These are phyloP conservation scores for Cicer yamashitae DNA, from an alignment of 306 rosid genomes.

Conservation along the genomic window DNA sequence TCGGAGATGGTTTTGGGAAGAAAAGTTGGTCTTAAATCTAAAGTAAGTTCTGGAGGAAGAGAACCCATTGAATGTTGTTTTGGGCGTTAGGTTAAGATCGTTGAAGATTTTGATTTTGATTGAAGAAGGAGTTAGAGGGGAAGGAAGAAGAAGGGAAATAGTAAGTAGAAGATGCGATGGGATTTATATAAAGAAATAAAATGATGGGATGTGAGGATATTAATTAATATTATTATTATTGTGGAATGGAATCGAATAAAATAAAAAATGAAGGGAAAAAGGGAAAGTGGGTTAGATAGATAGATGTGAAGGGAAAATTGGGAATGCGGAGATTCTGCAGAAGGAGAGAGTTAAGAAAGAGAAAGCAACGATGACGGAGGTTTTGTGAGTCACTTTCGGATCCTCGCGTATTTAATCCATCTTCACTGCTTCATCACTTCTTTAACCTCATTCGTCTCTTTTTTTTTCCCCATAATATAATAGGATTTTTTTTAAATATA, in stretches of 20 bases:
- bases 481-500: not conserved
- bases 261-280: not conserved
- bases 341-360: not conserved
- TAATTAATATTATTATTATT: not conserved
- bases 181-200: no score
- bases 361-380: conserved; percentile 50
- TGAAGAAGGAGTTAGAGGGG: not conserved
- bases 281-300: conserved; percentile 36
- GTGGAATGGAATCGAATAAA: not conserved
- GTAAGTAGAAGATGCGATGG: conserved; percentile 13
- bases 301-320: conserved; percentile 40
- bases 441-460: not conserved
- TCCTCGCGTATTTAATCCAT: conserved; percentile 73
- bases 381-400: conserved; percentile 58
- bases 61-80: conserved; percentile 64
- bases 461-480: no score
- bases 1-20: conserved; percentile 75
- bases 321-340: conserved; percentile 65
- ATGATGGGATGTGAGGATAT: not conserved
- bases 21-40: conserved; percentile 70
- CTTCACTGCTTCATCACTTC: conserved; percentile 4
- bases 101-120: not conserved
- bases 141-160: conserved; percentile 20
- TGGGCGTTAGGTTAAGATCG: conserved; percentile 36
- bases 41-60: conserved; percentile 73